phyloP scores from a whole-genome alignment of 1,284 basidiomycete genomes.

The Malassezia psittaci region DNA sequence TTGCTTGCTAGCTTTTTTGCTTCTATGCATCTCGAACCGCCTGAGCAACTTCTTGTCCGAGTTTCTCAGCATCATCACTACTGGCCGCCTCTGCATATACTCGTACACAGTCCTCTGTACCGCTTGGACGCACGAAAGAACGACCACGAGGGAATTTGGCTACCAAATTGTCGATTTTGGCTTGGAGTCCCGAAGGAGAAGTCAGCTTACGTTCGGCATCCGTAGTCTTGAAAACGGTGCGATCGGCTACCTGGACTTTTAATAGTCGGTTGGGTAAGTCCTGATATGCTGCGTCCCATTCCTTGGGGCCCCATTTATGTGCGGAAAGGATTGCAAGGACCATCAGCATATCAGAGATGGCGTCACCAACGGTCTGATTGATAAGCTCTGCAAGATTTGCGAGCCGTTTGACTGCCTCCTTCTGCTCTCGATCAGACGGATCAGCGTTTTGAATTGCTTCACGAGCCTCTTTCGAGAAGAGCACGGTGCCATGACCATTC shows the following conservation, averaged over 20 bases:
- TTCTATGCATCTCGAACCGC: slow-evolving; percentile 21
- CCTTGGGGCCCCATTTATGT: slow-evolving; percentile 51
- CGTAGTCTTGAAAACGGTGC: slow-evolving; percentile 75
- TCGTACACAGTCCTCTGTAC: slow-evolving; percentile 94
- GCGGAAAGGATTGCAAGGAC: slow-evolving; percentile 86
- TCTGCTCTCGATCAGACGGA: slow-evolving; percentile 67
- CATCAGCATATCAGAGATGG: slow-evolving; percentile 87
- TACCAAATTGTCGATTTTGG: slow-evolving; percentile 74
- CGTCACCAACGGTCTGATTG: slow-evolving; percentile 98
- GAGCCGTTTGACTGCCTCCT: slow-evolving; percentile 49
- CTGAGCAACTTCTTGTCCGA: slow-evolving; percentile 33
- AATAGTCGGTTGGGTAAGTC: slow-evolving; percentile 94
- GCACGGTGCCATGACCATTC: slow-evolving; percentile 93
- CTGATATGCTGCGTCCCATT: slow-evolving; percentile 88
- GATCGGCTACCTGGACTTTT: slow-evolving; percentile 79
- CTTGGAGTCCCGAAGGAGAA: slow-evolving; percentile 69
- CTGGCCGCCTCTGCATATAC: slow-evolving; percentile 88
- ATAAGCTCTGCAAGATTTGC: slow-evolving; percentile 66
- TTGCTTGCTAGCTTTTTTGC: too few species aligned
- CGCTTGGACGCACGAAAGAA: slow-evolving; percentile 88
- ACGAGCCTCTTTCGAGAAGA: slow-evolving; percentile 60
- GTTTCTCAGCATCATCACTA: slow-evolving; percentile 60
- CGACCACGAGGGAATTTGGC: slow-evolving; percentile 71
- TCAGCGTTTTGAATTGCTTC: slow-evolving; percentile 55
- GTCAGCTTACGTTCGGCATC: slow-evolving; percentile 85